Evolutionary conservation across 1,139 yeast genomes (phyloP), one percentile per base, ranked within the genome.

Genomic region (Taphrina communis): DNA sequence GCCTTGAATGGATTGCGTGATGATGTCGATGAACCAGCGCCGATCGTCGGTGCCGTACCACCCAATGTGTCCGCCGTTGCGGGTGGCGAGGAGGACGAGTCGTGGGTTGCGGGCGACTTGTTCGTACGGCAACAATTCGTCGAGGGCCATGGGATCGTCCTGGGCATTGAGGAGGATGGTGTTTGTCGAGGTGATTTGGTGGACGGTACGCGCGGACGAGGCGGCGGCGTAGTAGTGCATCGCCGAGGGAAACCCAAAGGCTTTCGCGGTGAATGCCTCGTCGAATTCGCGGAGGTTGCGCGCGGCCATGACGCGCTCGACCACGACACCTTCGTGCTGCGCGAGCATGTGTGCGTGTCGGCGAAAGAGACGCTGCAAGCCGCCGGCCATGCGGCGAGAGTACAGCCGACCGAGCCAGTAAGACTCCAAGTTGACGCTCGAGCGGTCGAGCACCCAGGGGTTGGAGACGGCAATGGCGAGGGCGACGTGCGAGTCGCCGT

Each of bases 11-110:
- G 90, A 65, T 87, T 83, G 59, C 86, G 85, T 55, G 21, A 88
- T 83, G 51, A 87, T 87, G 65, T 82, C 81, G 7, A 88, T 84
- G 74, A 87, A 86, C 97, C 97, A 92, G 73, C 91, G 86, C 69
- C 85, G 83, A 46, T 78, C 78, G 36, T 89, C 87, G 0, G 89
- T 88, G 74, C 83, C 85, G 75, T 81, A 83, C 84, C 85, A 83
- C 8, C 91, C 92, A 55, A 95, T 79, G 79, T 94, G 99, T 9
- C 98, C 99, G 69, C 99, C 99, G 41, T 86, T 79, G 44, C 87
- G 83, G 0, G 97, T 90, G 65, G 87, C 84, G 19, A 88, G 80
- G 74, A 90, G 77, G 44, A 86, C 79, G 41, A 88, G 79, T 76
- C 85, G 89, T 9, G 97, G 97, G 75, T 92, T 93, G 57, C 81